Conservation (phyloP, 1,139 yeast species). For the Yamadazyma epiphylla region DNA sequence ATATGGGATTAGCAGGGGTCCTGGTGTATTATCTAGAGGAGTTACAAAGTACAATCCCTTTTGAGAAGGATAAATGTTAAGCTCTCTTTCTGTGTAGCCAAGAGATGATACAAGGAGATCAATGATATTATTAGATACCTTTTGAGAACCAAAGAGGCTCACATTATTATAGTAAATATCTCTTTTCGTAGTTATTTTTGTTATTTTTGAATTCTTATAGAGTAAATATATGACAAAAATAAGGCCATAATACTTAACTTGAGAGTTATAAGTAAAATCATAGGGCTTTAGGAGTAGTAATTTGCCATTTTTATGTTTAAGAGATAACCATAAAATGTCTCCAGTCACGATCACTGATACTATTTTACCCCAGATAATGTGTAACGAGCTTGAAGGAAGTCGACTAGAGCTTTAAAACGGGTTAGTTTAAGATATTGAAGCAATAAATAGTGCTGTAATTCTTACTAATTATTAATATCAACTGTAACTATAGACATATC, state of each 20-base stretch:
- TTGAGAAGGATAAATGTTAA: slow-evolving; percentile 56
- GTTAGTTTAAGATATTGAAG: too few species aligned
- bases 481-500: too few species aligned
- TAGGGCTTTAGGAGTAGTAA: not conserved
- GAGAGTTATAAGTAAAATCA: not conserved
- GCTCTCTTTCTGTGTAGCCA: slow-evolving; percentile 19
- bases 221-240: not conserved
- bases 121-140: slow-evolving; percentile 38
- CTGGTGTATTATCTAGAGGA: slow-evolving; percentile 13
- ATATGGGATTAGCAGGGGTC: not conserved
- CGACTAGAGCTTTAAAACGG: too few species aligned
- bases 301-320: not conserved
- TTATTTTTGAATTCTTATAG: slow-evolving; percentile 6
- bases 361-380: too few species aligned
- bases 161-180: slow-evolving; percentile 69
- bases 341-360: too few species aligned
- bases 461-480: too few species aligned
- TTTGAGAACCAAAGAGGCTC: slow-evolving; percentile 46
- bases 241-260: not conserved
- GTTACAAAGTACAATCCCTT: slow-evolving; percentile 56
- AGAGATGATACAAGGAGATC: slow-evolving; percentile 25
- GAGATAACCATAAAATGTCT: too few species aligned
- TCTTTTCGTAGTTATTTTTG: slow-evolving; percentile 45
- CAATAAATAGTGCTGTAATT: too few species aligned
- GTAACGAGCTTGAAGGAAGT: too few species aligned